Conservation (phyloP, 768 basidiomycete species). For the Suillus ampliporus region DNA sequence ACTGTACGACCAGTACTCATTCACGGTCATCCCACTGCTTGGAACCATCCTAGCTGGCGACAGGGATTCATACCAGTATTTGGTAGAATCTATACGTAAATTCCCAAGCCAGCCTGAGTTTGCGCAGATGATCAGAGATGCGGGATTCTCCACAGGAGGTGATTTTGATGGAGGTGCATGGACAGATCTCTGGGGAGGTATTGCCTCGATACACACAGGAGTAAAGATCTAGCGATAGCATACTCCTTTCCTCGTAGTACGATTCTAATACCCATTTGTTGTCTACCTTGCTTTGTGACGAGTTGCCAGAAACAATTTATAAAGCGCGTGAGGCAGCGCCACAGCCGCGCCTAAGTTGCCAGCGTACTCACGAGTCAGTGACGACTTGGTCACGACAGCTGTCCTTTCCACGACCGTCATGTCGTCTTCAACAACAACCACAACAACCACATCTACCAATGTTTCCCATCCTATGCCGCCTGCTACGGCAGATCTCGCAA, state of each 20-base stretch:
- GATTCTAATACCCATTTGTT: neutral
- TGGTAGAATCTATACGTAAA: constrained; percentile 94
- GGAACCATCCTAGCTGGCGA: constrained; percentile 98
- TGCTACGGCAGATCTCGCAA: constrained; percentile 69
- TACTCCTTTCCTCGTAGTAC: constrained; percentile 3
- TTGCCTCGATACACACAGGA: constrained; percentile 84
- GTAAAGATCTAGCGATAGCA: constrained; percentile 67
- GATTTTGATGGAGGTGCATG: constrained; percentile 85
- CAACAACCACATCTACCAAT: constrained; percentile 41
- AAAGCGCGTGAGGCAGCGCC: constrained; percentile 28
- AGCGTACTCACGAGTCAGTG: constrained; percentile 7
- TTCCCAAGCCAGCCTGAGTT: constrained; percentile 92
- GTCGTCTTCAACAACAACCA: constrained; percentile 34
- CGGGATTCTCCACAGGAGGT: constrained; percentile 77
- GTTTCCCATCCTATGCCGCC: constrained; percentile 63
- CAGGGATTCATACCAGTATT: constrained; percentile 93
- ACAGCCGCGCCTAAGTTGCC: constrained; percentile 24
- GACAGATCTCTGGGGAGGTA: constrained; percentile 86
- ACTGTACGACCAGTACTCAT: constrained; percentile 93
- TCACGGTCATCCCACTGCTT: constrained; percentile 91
- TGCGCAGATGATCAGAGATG: constrained; percentile 85
- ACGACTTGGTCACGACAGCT: no score
- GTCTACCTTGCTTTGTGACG: neutral
- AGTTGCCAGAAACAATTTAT: constrained; percentile 5
- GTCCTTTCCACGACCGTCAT: constrained; percentile 32